Percentiles rank a stretch among this genome's conserved stretches.
Evolutionary conservation across 2,329 filamentous ascomycete genomes (phyloP).

Genomic region (Ophiocordyceps polyrhachis-furcata): DNA sequence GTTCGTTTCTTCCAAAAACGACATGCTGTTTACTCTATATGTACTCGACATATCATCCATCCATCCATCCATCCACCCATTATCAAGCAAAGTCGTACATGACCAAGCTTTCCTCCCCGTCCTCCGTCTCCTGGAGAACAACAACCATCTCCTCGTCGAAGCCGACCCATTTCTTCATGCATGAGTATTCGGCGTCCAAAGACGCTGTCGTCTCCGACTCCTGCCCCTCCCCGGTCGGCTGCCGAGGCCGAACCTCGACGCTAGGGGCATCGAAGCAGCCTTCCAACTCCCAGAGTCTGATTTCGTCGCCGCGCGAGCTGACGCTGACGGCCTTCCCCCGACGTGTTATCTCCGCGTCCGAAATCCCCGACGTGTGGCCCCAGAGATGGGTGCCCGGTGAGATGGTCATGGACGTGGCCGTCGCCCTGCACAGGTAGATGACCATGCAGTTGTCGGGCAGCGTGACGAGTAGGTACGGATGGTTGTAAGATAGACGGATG

Average conservation of each 20-base stretch:
- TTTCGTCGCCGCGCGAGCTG: conserved; percentile 57
- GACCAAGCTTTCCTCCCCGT: conserved; percentile 54
- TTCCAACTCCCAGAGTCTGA: conserved; percentile 81
- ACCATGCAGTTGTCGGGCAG: conserved; percentile 78
- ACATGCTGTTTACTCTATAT: too few species aligned
- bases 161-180: conserved; percentile 49
- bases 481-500: conserved; percentile 48
- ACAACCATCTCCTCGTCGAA: conserved; percentile 91
- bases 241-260: conserved; percentile 29
- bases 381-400: conserved; percentile 60
- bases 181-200: conserved; percentile 11
- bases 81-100: conserved; percentile 65
- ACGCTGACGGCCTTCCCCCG: conserved; percentile 83
- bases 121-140: conserved; percentile 51
- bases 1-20: too few species aligned
- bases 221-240: conserved; percentile 7
- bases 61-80: background rate
- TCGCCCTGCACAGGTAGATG: conserved; percentile 64
- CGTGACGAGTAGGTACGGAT: conserved; percentile 72
- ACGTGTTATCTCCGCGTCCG: conserved; percentile 66
- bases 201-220: conserved; percentile 2
- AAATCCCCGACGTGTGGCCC: conserved; percentile 83
- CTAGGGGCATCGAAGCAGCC: conserved; percentile 39
- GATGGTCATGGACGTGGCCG: conserved; percentile 44
- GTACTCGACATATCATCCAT: too few species aligned